Evolutionary conservation across 495 filamentous ascomycete species (phyloP).

Genomic region (Tuber calosporum): DNA sequence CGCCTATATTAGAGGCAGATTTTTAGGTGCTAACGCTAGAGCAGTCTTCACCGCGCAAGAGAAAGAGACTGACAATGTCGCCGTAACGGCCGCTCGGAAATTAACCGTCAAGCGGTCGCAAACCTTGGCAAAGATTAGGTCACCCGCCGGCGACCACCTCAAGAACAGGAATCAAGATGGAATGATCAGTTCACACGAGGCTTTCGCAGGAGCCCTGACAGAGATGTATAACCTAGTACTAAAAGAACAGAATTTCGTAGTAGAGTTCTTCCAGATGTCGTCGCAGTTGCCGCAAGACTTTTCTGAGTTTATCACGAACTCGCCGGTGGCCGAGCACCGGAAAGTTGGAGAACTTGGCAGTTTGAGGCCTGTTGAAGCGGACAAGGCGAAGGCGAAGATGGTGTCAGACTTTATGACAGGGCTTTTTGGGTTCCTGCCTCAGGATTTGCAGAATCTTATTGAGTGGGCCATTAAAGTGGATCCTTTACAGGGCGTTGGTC

Average conservation of each 20-base stretch:
- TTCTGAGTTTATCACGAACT: slow-evolving; percentile 61
- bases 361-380: slow-evolving; percentile 71
- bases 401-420: slow-evolving; percentile 80
- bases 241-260: slow-evolving; percentile 88
- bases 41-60: slow-evolving; percentile 72
- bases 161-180: slow-evolving; percentile 61
- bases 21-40: slow-evolving; percentile 6
- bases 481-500: slow-evolving; percentile 84
- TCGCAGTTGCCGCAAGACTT: slow-evolving; percentile 73
- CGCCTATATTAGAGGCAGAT: neutral
- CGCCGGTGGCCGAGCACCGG: slow-evolving; percentile 57
- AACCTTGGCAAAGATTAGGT: slow-evolving; percentile 69
- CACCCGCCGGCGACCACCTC: slow-evolving; percentile 59
- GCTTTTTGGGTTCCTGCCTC: slow-evolving; percentile 71
- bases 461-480: slow-evolving; percentile 77
- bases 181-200: slow-evolving; percentile 66
- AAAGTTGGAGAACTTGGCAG: slow-evolving; percentile 60
- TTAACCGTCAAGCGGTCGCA: slow-evolving; percentile 83
- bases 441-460: slow-evolving; percentile 68
- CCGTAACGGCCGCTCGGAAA: slow-evolving; percentile 74
- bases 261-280: slow-evolving; percentile 85
- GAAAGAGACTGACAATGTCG: slow-evolving; percentile 63
- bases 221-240: slow-evolving; percentile 72
- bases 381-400: slow-evolving; percentile 69
- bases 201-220: slow-evolving; percentile 70